Evolutionary conservation across 306 rosid genomes (phyloP), one percentile per base, ranked within the genome.

Genomic region (Glycine latifolia): DNA sequence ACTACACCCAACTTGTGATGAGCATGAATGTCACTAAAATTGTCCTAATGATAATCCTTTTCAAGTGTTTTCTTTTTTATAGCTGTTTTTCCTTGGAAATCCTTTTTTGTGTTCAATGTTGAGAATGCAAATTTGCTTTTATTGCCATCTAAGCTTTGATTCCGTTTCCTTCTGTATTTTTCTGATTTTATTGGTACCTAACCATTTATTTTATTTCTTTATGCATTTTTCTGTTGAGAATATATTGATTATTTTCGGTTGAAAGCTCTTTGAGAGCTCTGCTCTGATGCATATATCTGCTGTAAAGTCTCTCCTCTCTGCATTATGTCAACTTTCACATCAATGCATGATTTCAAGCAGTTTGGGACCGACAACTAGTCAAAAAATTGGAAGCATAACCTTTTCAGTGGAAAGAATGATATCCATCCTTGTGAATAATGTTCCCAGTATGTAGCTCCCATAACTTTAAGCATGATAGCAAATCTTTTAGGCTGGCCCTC

Each of bases 321-420:
- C 99, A 73, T 85, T 95, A 80, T 86, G 93, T 81, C 99, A 93
- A 87, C 91, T 95, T 79, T 91, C 99, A 81, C 90, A 89, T 83
- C 97, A 95, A 65, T 93, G 91, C 83, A 87, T 95, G 86, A 56
- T 89, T 86, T 88, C 97, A 67, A 92, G 90, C 81, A 86, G 88
- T 78, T 44, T 78, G 78, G 98, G 93, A 73, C 87, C 92, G 54
- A 77, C 97, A 41, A 39, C 91, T 37, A 91, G 87, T 88, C 99
- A 91, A 88, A 93, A 89, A 88, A 72, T 95, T 77, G 99, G 97
- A 82, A 95, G 87, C 86, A 90, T 95, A 79, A 89, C 87, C 75
- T 95, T 95, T 88, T 95, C 97, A 9, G 97, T 95, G 88, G 97
- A 95, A 75, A 88, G 99, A 85, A 95, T 95, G 92, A 90, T 95